Conservation (phyloP, 768 basidiomycete genomes). For the Russula brevipes region DNA sequence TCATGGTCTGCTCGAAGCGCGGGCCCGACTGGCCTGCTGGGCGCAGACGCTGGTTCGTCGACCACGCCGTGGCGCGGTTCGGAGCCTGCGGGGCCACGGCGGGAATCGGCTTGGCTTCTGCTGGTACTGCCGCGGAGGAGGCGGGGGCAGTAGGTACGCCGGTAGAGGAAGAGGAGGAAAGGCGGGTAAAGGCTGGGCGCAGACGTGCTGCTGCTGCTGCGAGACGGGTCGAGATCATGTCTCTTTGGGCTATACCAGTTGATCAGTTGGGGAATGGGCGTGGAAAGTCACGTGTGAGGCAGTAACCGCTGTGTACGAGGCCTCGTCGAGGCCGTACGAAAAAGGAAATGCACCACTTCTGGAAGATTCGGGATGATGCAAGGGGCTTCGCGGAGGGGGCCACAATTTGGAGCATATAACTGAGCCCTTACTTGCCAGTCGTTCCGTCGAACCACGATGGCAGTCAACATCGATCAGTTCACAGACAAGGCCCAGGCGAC, state of each 20-base stretch:
- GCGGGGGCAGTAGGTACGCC: no score
- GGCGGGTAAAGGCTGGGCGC: constrained; percentile 22
- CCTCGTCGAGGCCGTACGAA: background rate
- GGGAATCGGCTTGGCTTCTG: constrained; percentile 26
- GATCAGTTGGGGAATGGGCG: background rate
- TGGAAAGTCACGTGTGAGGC: background rate
- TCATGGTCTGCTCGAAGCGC: constrained; percentile 87
- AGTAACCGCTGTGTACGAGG: no score
- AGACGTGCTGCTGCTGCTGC: constrained; percentile 12
- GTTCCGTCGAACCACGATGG: constrained; percentile 30
- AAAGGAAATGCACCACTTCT: background rate
- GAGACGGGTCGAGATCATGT: constrained; percentile 20
- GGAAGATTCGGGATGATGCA: constrained; percentile 7
- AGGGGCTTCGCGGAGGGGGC: background rate
- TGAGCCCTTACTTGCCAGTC: constrained; percentile 24
- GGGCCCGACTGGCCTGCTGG: constrained; percentile 56
- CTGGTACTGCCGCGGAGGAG: constrained; percentile 25
- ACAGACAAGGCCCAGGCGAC: constrained; percentile 79
- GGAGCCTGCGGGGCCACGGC: constrained; percentile 63
- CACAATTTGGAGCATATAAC: background rate
- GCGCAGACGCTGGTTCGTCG: constrained; percentile 71
- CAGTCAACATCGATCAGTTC: constrained; percentile 59
- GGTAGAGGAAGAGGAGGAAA: constrained; percentile 14
- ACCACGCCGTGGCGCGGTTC: constrained; percentile 81
- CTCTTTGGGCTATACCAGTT: no score